Evolutionary conservation across 768 basidiomycete genomes (phyloP), one percentile per base, ranked within the genome.

Genomic region (Lanmaoa pseudosensibilis): DNA sequence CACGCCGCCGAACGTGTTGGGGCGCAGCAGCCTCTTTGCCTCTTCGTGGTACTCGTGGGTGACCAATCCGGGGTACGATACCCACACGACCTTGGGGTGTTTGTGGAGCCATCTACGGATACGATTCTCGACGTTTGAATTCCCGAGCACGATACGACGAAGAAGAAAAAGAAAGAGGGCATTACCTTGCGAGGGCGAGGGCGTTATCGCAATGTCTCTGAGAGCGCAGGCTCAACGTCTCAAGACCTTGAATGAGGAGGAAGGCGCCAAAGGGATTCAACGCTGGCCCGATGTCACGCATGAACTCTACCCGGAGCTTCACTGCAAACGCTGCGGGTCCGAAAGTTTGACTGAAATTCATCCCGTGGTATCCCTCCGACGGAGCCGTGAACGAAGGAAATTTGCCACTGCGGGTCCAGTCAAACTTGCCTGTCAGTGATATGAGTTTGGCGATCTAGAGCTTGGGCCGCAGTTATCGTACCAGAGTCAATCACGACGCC

Each of bases 301-400:
- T 76, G 32, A 83, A 74, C 69, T 83, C 79, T 6, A 73, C 73
- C 40, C 90, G 83, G n/a, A 88, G 73, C 71, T 86, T 87, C 54
- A 85, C 68, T 0, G 86, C 81, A 62, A 83, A 92, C 0, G 90
- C 84, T 5, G 82, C 56, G 0, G 80, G 54, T 9, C 88, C 87
- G 57, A 92, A 91, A 0, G 80, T 79, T 56, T 90, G 83, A 55
- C 78, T 77, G 66, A 87, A 88, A 34, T 78, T 77, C 44, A 87
- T 71, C 0, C 88, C 90, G 55, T 91, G 87, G 67, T 90, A 92
- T 0, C 88, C 87, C 65, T 88, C 88, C 19, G 85, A 73, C 0
- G 90, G 88, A 54, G 83, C 77, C 3, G 87, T 90, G 74, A 92
- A 88, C 5, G 78, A 78, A 2, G 90, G 87, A 77, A 91, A 91